A percentile compares a stretch with the other conserved stretches of the same genome.
Conservation (phyloP, 169 alveolate species). For the Toxoplasma gondii region DNA sequence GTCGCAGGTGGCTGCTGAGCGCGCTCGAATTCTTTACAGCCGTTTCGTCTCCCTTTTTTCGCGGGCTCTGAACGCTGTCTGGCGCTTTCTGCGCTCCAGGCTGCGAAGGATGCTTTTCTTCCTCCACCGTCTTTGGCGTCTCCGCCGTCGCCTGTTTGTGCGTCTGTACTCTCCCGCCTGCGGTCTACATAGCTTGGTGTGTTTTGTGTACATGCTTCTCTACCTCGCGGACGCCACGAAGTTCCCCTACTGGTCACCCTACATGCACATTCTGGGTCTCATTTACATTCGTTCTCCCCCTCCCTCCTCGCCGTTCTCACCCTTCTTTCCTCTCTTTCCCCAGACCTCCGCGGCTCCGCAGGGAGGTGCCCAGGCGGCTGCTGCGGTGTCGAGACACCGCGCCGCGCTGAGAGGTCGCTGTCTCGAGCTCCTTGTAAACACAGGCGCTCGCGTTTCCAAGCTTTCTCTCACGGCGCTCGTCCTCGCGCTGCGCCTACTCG, state of each 20-base stretch:
- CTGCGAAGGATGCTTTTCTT: background rate
- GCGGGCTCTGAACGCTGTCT: background rate
- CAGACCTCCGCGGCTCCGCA: background rate
- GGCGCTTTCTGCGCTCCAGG: background rate
- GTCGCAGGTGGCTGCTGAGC: too few species aligned
- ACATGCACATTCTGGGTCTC: slow-evolving; percentile 56
- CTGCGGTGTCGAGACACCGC: background rate
- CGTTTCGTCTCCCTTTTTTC: background rate
- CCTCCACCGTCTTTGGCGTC: background rate
- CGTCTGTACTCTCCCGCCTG: background rate
- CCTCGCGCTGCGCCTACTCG: slow-evolving; percentile 50
- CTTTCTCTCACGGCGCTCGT: background rate
- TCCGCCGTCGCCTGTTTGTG: background rate
- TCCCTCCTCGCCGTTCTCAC: background rate
- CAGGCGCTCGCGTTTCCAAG: background rate
- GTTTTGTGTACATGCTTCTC: slow-evolving; percentile 39
- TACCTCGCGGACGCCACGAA: slow-evolving; percentile 42
- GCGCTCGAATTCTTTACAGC: background rate
- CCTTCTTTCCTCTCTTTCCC: background rate
- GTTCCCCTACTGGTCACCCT: slow-evolving; percentile 66
- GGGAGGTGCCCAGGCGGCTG: background rate
- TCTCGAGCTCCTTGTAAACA: background rate
- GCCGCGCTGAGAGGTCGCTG: background rate
- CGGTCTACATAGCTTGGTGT: slow-evolving; percentile 16
- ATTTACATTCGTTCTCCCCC: slow-evolving; percentile 52